Percentiles rank a stretch among this genome's conserved stretches.
These are phyloP conservation scores for Pythium volutum DNA, from an alignment of 352 stramenopile genomes.

Conservation along the genomic window DNA sequence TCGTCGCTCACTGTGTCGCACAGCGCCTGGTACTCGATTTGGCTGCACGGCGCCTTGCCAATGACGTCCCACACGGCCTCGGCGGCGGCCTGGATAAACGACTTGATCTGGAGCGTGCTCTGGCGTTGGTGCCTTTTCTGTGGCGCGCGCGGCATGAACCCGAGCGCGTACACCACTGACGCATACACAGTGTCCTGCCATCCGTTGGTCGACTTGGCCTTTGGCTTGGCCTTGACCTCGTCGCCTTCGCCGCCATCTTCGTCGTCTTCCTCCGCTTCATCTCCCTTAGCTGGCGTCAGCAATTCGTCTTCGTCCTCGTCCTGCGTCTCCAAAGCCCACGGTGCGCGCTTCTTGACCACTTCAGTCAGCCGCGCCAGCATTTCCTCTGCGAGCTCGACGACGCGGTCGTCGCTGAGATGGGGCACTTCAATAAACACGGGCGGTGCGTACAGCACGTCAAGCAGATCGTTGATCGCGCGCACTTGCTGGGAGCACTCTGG, in stretches of 20 bases:
- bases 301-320: conserved; percentile 21
- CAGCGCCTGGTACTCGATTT: conserved; percentile 76
- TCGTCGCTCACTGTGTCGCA: conserved; percentile 46
- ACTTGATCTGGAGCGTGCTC: conserved; percentile 82
- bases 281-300: conserved; percentile 3
- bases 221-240: no score
- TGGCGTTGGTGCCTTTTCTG: conserved; percentile 52
- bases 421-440: conserved; percentile 68
- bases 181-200: conserved; percentile 67
- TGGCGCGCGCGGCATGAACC: conserved; percentile 50
- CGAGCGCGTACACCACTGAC: conserved; percentile 64
- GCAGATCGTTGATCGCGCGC: conserved; percentile 75
- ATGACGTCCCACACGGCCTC: conserved; percentile 69
- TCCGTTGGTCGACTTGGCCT: conserved; percentile 1
- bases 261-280: conserved; percentile 13
- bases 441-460: conserved; percentile 57
- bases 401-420: conserved; percentile 39
- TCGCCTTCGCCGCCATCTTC: conserved; percentile 9
- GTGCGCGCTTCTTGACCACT: conserved; percentile 49
- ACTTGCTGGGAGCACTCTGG: conserved; percentile 65
- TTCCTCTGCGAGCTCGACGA: conserved; percentile 43
- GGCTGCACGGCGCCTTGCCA: conserved; percentile 43
- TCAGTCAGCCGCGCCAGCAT: conserved; percentile 42
- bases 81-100: conserved; percentile 75
- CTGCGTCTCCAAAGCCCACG: conserved; percentile 55